Base-by-base conservation (phyloP, 331 rosid species). In the Erythrophleum ivorense region DNA sequence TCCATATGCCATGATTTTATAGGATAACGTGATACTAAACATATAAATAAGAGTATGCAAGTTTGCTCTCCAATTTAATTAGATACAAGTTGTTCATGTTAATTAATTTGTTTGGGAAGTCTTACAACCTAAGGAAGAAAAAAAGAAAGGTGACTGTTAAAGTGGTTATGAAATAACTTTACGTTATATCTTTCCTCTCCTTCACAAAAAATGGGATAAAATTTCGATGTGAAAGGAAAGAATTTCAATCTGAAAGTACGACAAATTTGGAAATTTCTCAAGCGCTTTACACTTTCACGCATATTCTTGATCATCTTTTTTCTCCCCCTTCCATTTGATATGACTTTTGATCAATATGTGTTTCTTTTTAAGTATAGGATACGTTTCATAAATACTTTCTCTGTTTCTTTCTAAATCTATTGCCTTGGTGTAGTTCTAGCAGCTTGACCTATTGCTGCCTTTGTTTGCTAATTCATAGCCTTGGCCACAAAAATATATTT, bases 201-300 rank as follows among this genome's bases (percentile, higher is more conserved):
- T 4, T 4, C 40, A 36, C 40, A 36, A 36, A 2, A 36, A 36
- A 43, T 5, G 46, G 9, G 9, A 43, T 43, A 43, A 29, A 60
- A 31, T 29, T 29, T 29, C 1, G 3, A 13, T 60, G 67, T 60
- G n/a, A 60, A 60, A 31, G 41, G 43, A 6, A 2, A 31, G 6
- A 33, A 0, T 14, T 63, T 14, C 13, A 66, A 11, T 45, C 2
- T 34, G 6, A 34, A 64, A 64, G 71, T 15, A 66, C 38, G 49
- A 66, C 50, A 66, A 66, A 38, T 67, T 9, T 67, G 33, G 73
- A 67, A 18, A 67, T 40, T 46, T 67, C 21, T 66, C 7, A n/a
- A 14, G 31, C 50, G 41, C 41, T 66, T 66, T 66, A 36, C 1
- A 7, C 19, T 16, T 18, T 0, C n/a, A 60, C 67, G 0, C 31